Conservation (phyloP, 2,329 filamentous ascomycete species). For the Pleomassaria siparia region DNA sequence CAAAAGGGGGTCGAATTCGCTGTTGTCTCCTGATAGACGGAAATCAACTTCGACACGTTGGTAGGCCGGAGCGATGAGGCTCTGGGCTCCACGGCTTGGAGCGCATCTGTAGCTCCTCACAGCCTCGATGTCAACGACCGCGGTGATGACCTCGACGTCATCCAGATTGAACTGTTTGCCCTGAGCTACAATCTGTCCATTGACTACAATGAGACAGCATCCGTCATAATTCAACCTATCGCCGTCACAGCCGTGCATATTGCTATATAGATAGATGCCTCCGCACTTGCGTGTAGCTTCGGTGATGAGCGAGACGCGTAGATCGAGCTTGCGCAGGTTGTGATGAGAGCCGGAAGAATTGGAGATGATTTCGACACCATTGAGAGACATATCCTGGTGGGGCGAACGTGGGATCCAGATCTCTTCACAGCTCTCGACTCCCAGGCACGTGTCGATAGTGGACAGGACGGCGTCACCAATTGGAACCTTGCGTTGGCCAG, state of each 20-base stretch:
- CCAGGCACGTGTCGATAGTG: constrained; percentile 64
- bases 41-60: constrained; percentile 49
- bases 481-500: constrained; percentile 58
- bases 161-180: constrained; percentile 61
- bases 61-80: constrained; percentile 53
- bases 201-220: constrained; percentile 65
- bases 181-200: constrained; percentile 65
- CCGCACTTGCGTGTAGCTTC: constrained; percentile 66
- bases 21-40: constrained; percentile 44
- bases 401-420: constrained; percentile 46
- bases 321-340: constrained; percentile 67
- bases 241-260: constrained; percentile 51
- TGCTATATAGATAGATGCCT: constrained; percentile 60
- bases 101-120: constrained; percentile 64
- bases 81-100: constrained; percentile 60
- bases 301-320: constrained; percentile 63
- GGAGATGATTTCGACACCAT: constrained; percentile 68
- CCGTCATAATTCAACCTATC: constrained; percentile 46
- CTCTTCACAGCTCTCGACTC: constrained; percentile 65
- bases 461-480: constrained; percentile 70
- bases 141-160: constrained; percentile 56
- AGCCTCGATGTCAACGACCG: constrained; percentile 65
- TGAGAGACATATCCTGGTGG: constrained; percentile 62
- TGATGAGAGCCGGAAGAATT: constrained; percentile 72
- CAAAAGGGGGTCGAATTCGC: constrained; percentile 49